phyloP scores from a whole-genome alignment of 345 rosid genomes.

The Isatis tinctoria region DNA sequence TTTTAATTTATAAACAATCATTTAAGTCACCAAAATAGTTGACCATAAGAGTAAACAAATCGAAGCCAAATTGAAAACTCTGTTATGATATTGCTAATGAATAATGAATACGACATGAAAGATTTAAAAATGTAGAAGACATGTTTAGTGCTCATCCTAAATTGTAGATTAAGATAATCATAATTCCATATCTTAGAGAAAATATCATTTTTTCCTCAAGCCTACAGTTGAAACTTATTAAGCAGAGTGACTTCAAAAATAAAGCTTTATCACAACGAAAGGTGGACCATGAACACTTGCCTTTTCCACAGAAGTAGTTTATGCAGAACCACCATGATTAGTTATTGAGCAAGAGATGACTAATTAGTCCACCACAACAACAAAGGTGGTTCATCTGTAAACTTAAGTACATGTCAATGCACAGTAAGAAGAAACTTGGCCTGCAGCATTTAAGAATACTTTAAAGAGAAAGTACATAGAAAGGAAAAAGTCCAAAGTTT shows the following conservation, averaged over 20 bases:
- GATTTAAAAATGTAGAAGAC: conserved; percentile 18
- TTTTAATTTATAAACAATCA: background rate
- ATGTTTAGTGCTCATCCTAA: background rate
- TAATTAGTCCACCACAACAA: background rate
- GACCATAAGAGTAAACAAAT: conserved; percentile 21
- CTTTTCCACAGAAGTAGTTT: background rate
- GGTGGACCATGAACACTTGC: background rate
- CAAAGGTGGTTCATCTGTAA: background rate
- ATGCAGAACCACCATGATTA: background rate
- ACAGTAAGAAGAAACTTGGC: background rate
- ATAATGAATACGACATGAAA: background rate
- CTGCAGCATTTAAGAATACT: background rate
- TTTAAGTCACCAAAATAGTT: background rate
- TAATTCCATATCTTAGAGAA: background rate
- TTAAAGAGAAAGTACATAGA: background rate
- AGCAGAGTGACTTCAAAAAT: background rate
- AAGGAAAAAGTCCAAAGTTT: background rate
- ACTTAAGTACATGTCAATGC: background rate
- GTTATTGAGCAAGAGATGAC: background rate
- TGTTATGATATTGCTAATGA: background rate
- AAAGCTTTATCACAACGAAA: background rate
- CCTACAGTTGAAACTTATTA: background rate
- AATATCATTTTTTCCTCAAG: background rate
- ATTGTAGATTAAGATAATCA: conserved; percentile 3
- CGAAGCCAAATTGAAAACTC: background rate